Base-by-base conservation (phyloP, 495 filamentous ascomycete species). In the Aspergillus wentii region DNA sequence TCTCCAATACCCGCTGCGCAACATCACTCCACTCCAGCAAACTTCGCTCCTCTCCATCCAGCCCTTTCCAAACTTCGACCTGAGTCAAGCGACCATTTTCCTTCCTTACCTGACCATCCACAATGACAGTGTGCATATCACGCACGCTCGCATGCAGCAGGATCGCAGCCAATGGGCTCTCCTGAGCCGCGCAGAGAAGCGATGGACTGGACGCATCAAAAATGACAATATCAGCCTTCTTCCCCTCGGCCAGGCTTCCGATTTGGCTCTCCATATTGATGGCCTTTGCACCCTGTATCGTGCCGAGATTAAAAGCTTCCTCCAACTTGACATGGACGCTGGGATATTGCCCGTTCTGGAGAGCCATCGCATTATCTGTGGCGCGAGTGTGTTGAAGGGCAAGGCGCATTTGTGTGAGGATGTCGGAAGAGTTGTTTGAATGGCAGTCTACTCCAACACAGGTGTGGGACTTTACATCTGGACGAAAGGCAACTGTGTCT, bases 391-490 rank as follows among this genome's bases (percentile, higher is more conserved):
- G 46, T 38, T 70, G 68, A 19, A 78, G 44, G 3, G 56, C 57
- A 11, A 72, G 30, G 2, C 67, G 54, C 54, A 72, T 65, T 46
- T 75, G 69, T n/a, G 55, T 54, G 10, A 66, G 44, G 4, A 75
- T 60, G 21, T 59, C 59, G 2, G 46, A 53, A 2, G 61, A 52
- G 17, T 60, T 60, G 37, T 58, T 65, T 32, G 48, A 61, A 44
- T 76, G 71, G 35, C 69, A 74, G 41, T 76, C 71, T 10, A 73
- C 47, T 8, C 74, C 74, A 9, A 78, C 46, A 6, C 63, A 65
- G 29, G 51, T 48, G 30, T 59, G 44, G 3, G 35, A 11, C 25
- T 10, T 41, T 39, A 6, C 57, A 49, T n/a, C 47, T 56, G 0
- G 48, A 33, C 8, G 45, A 28, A 61, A 62, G 22, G 53, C 57